phyloP scores from a whole-genome alignment of 805 yeast species.

The Lipomyces lipofer region DNA sequence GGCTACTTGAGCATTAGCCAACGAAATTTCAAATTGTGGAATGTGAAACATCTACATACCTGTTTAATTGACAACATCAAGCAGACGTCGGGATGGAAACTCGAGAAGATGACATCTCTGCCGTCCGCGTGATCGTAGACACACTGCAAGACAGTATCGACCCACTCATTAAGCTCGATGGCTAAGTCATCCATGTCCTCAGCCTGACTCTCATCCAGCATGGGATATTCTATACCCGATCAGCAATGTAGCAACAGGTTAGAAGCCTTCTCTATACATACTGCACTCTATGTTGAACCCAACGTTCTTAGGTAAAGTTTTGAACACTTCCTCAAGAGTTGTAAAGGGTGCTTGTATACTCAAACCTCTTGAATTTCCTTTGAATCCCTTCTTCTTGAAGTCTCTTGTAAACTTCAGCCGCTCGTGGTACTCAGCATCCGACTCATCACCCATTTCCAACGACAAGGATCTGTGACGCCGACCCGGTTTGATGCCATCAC shows the following conservation, averaged over 20 bases:
- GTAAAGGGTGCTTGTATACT: conserved; percentile 91
- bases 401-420: conserved; percentile 87
- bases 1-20: too few species aligned
- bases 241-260: too few species aligned
- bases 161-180: conserved; percentile 80
- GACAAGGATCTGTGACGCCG: conserved; percentile 45
- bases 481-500: conserved; percentile 19
- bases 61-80: conserved; percentile 82
- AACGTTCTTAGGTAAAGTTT: conserved; percentile 74
- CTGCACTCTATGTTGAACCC: conserved; percentile 92
- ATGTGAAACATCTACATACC: too few species aligned
- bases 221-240: too few species aligned
- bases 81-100: conserved; percentile 94
- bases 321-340: conserved; percentile 79
- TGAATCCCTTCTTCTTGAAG: conserved; percentile 79
- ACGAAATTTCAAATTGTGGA: too few species aligned
- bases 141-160: conserved; percentile 76
- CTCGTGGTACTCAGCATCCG: conserved; percentile 45
- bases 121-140: conserved; percentile 78
- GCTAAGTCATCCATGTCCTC: conserved; percentile 87
- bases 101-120: conserved; percentile 84
- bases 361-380: conserved; percentile 88
- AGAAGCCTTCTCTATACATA: too few species aligned
- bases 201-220: conserved; percentile 86
- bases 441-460: conserved; percentile 43